These are phyloP conservation scores for Coemansia sp. DNA, from an alignment of 192 early-diverging fungal species.

Conservation along the genomic window DNA sequence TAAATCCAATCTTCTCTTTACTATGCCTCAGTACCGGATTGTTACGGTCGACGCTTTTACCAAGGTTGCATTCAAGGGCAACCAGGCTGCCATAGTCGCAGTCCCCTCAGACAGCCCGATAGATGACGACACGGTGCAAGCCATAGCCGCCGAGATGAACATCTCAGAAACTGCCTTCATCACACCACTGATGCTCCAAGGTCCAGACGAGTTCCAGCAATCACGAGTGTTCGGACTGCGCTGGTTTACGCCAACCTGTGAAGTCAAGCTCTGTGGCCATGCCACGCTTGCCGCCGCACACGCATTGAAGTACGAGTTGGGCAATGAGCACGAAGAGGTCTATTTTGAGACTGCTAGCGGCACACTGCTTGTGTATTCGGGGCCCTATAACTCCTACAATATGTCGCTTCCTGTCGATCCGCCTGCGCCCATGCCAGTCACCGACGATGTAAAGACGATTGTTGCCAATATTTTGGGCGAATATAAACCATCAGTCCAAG, in stretches of 20 bases:
- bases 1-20: background rate
- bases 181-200: conserved; percentile 7
- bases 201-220: conserved; percentile 3
- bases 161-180: conserved; percentile 53
- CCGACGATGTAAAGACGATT: conserved; percentile 14
- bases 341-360: conserved; percentile 46
- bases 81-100: conserved; percentile 39
- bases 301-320: conserved; percentile 31
- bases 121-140: conserved; percentile 10
- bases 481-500: background rate
- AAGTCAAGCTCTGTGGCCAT: conserved; percentile 52
- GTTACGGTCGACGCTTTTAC: conserved; percentile 44
- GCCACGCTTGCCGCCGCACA: conserved; percentile 50
- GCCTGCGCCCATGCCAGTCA: conserved; percentile 4
- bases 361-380: background rate
- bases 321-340: conserved; percentile 7
- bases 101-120: conserved; percentile 19
- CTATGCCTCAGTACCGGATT: conserved; percentile 26
- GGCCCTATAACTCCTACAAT: background rate
- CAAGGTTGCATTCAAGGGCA: conserved; percentile 31
- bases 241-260: conserved; percentile 51
- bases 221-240: conserved; percentile 22
- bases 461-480: conserved; percentile 6
- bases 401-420: conserved; percentile 17
- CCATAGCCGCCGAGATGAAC: conserved; percentile 49